Evolutionary conservation across 768 basidiomycete genomes (phyloP), one percentile per base, ranked within the genome.

Genomic region (Suillus subalutaceus): DNA sequence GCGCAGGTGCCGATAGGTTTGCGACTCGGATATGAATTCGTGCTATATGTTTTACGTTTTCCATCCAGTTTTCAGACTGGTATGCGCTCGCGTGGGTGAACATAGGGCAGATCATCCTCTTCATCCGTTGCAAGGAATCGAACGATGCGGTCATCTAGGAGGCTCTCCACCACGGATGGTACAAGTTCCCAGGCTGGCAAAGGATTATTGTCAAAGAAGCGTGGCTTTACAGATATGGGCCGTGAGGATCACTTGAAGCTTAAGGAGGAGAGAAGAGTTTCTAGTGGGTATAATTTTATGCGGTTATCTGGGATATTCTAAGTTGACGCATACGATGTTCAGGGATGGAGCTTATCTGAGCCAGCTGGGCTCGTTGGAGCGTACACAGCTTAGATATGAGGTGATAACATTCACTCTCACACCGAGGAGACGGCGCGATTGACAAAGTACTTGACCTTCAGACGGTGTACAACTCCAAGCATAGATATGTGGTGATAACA

Each of bases 131-230:
- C 85, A 96, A 96, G 81, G 97, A 98, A 73, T 70, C 76, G 71
- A 95, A 95, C 79, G 87, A 90, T 48, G 79, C 89, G 37, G 93
- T 98, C 74, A 92, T 97, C 78, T 91, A 94, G 81, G 97, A 99
- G 83, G 97, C 96, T 63, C 90, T 99, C 70, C 93, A 96, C 73
- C 96, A 96, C 73, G 94, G 96, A 13, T 93, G 97, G 64, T 99
- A 99, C 89, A 99, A 99, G 89, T 97, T 96, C 91, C 93, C 94
- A n/a, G 94, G 95, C 65, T 89, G 94, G 75, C 95, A 97, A 85
- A 97, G 97, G 88, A 96, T 97, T 79, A 96, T 96, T 71, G 85
- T 94, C 91, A 65, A 94, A 94, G 87, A 97, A 97, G 87, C 98
- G 97, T 96, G 96, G 96, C 67, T 99, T 99, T 84, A 99, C 97